These are phyloP conservation scores for Pyrenophora seminiperda DNA, from an alignment of 2,329 filamentous ascomycete species.

Conservation along the genomic window DNA sequence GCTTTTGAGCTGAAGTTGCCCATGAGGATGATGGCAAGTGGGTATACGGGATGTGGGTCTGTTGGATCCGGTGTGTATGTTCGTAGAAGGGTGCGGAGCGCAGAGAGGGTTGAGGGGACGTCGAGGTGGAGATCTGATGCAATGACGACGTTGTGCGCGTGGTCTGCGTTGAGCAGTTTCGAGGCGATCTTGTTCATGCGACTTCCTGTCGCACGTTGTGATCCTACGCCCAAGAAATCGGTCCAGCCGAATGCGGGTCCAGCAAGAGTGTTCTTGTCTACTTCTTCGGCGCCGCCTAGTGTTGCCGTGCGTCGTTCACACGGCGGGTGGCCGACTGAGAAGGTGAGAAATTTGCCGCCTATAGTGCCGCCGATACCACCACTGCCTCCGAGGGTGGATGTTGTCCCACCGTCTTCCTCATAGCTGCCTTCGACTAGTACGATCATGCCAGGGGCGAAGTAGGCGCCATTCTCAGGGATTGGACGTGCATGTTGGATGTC, in stretches of 20 bases:
- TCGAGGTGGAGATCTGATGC: constrained; percentile 88
- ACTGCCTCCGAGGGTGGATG: constrained; percentile 68
- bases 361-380: constrained; percentile 87
- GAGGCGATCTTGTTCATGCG: constrained; percentile 83
- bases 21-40: constrained; percentile 79
- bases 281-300: constrained; percentile 67
- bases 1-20: constrained; percentile 77
- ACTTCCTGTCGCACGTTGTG: constrained; percentile 78
- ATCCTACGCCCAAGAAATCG: constrained; percentile 90
- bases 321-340: constrained; percentile 89
- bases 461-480: constrained; percentile 83
- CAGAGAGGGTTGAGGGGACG: constrained; percentile 77
- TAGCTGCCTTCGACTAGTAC: constrained; percentile 95
- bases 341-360: constrained; percentile 87
- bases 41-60: constrained; percentile 65
- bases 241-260: constrained; percentile 81
- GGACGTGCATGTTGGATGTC: constrained; percentile 80
- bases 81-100: constrained; percentile 77
- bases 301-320: constrained; percentile 83
- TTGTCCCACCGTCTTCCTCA: constrained; percentile 76
- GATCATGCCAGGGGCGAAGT: constrained; percentile 96
- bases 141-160: constrained; percentile 67
- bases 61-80: constrained; percentile 64
- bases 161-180: constrained; percentile 59
- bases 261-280: constrained; percentile 45